Evolutionary conservation across 352 stramenopile genomes (phyloP), one percentile per base, ranked within the genome.

Genomic region (Pythium volutum): DNA sequence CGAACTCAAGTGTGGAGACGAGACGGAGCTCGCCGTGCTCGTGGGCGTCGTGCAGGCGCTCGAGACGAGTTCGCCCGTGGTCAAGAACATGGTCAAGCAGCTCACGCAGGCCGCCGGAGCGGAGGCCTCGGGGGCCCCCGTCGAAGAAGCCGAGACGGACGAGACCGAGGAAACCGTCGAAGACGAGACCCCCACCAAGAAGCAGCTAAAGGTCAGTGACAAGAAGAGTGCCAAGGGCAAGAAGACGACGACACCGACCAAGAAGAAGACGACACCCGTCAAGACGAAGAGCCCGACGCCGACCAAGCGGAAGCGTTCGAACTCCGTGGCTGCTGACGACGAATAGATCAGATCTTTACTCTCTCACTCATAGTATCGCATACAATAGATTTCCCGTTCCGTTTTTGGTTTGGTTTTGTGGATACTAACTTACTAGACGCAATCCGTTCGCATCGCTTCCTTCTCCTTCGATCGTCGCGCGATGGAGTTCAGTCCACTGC

Each of bases 401-500:
- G 31, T 56, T 18, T n/a, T 34, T 38, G 5, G 4, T 60, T 41
- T 45, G 38, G n/a, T 34, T 51, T 42, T 51, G 25, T 36, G 10
- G 3, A 7, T 22, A 18, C 47, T 55, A 62, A 55, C 42, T 57
- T 56, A 62, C n/a, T 4, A 59, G 20, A 20, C 46, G 31, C n/a
- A 57, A 25, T 9, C 39, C 39, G n/a, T n/a, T n/a, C 14, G 29
- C 31, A 2, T 33, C 26, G 27, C 8, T n/a, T n/a, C n/a, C 9
- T 27, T 25, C 57, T 26, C 55, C 48, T 20, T 89, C 71, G 39
- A 90, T 77, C 27, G 80, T 75, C 26, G 59, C 59, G 27, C 80
- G 83, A 59, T 92, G 72, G 12, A 63, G 79, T 64, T 91, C 83
- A n/a, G 79, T 84, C 81, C 84, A 95, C 56, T 91, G 76, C 42